These are phyloP conservation scores for Schrenkiella parvula DNA, from an alignment of 345 rosid genomes.

Conservation along the genomic window DNA sequence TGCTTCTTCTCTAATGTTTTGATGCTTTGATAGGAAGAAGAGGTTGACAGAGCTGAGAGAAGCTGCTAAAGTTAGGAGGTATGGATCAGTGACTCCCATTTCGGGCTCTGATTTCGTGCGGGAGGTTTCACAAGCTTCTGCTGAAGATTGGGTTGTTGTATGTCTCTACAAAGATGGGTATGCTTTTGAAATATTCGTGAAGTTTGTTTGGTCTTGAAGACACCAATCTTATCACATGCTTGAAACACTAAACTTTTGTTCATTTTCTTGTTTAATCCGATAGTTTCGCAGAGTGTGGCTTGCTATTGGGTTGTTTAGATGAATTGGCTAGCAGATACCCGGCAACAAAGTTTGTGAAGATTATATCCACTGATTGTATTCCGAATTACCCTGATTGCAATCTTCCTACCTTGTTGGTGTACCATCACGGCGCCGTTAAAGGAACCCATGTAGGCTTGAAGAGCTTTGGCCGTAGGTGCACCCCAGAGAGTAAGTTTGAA, in stretches of 20 bases:
- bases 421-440: conserved; percentile 82
- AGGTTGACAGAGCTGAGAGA: conserved; percentile 82
- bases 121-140: conserved; percentile 89
- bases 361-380: conserved; percentile 92
- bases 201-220: background rate
- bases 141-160: conserved; percentile 94
- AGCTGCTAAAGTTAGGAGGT: conserved; percentile 53
- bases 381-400: conserved; percentile 88
- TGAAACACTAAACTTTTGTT: background rate
- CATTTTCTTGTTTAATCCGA: conserved; percentile 1
- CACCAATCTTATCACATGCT: background rate
- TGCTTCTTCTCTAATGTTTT: background rate
- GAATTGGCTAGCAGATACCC: conserved; percentile 81
- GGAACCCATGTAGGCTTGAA: conserved; percentile 81
- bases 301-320: conserved; percentile 74
- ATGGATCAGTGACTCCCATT: conserved; percentile 81
- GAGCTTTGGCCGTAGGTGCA: conserved; percentile 86
- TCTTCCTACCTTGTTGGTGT: conserved; percentile 87
- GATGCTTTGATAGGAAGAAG: conserved; percentile 66
- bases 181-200: background rate
- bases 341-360: conserved; percentile 91
- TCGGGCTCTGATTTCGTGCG: conserved; percentile 87
- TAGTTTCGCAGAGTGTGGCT: conserved; percentile 70
- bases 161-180: conserved; percentile 96
- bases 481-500: conserved; percentile 69